Percentiles rank a stretch among this genome's conserved stretches.
These are phyloP conservation scores for Stenocarpella maydis DNA, from an alignment of 2,329 filamentous ascomycete genomes.

Conservation along the genomic window DNA sequence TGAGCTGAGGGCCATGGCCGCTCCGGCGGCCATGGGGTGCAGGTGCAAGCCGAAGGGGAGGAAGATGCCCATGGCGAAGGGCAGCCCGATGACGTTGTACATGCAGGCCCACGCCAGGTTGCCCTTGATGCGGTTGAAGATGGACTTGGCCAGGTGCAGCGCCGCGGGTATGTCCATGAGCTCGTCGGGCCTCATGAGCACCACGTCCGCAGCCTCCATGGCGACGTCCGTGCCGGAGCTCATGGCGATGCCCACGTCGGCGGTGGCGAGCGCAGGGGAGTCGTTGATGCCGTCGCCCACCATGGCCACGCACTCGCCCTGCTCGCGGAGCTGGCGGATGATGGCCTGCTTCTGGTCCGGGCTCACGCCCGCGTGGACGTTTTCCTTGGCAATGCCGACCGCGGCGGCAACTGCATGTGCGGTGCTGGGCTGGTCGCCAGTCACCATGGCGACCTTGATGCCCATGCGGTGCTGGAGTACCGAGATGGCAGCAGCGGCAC, in stretches of 20 bases:
- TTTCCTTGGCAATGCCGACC: slow-evolving; percentile 78
- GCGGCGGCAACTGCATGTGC: slow-evolving; percentile 83
- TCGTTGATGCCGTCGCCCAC: slow-evolving; percentile 99
- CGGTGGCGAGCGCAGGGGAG: slow-evolving; percentile 91
- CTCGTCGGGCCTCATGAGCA: slow-evolving; percentile 92
- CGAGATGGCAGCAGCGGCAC: slow-evolving; percentile 79
- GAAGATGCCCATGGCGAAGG: slow-evolving; percentile 97
- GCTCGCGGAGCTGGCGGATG: slow-evolving; percentile 76
- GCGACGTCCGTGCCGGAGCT: slow-evolving; percentile 93
- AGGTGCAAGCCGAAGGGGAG: slow-evolving; percentile 87
- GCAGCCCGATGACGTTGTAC: slow-evolving; percentile 91
- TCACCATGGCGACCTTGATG: slow-evolving; percentile 89
- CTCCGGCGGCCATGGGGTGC: slow-evolving; percentile 93
- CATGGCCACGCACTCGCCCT: slow-evolving; percentile 88
- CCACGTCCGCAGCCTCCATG: slow-evolving; percentile 95
- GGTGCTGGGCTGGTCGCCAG: slow-evolving; percentile 87
- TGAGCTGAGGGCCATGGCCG: slow-evolving; percentile 90
- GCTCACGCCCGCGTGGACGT: slow-evolving; percentile 87
- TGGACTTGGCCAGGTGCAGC: slow-evolving; percentile 80
- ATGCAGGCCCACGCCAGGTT: slow-evolving; percentile 93
- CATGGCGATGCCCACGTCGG: slow-evolving; percentile 92
- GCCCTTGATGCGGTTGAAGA: slow-evolving; percentile 92
- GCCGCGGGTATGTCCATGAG: slow-evolving; percentile 92
- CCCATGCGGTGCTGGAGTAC: slow-evolving; percentile 81
- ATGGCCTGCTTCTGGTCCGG: slow-evolving; percentile 92